Conservation (phyloP, 2,329 filamentous ascomycete genomes). For the Pezicula radicicola region DNA sequence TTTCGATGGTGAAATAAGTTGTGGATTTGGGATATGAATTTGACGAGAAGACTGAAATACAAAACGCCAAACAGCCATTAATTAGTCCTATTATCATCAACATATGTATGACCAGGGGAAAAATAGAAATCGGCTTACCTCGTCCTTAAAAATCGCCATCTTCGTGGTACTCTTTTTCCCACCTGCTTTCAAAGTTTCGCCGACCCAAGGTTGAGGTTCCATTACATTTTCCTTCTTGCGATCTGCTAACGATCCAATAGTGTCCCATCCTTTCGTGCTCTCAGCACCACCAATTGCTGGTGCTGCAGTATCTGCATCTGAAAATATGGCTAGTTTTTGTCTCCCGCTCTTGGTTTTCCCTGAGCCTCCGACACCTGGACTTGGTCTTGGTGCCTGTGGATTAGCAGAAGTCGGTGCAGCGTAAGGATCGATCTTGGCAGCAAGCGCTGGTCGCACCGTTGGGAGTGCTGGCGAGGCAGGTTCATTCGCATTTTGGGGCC, state of each 20-base stretch:
- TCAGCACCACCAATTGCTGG: slow-evolving; percentile 51
- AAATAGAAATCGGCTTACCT: slow-evolving; percentile 64
- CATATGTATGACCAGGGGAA: slow-evolving; percentile 48
- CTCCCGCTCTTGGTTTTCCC: slow-evolving; percentile 63
- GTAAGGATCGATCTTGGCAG: slow-evolving; percentile 84
- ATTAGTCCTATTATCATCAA: slow-evolving; percentile 99
- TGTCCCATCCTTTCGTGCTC: slow-evolving; percentile 80
- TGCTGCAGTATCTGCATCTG: slow-evolving; percentile 64
- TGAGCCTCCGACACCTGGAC: slow-evolving; percentile 41
- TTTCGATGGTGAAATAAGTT: slow-evolving; percentile 65
- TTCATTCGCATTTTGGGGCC: slow-evolving; percentile 57
- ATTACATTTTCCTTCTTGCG: slow-evolving; percentile 91
- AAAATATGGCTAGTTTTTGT: slow-evolving; percentile 88
- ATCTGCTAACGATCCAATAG: slow-evolving; percentile 79
- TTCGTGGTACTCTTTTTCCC: slow-evolving; percentile 80
- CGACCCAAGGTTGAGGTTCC: slow-evolving; percentile 85
- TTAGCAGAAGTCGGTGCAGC: slow-evolving; percentile 52
- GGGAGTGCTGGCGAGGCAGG: slow-evolving; percentile 87
- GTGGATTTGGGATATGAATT: slow-evolving; percentile 52
- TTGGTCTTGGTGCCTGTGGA: slow-evolving; percentile 61
- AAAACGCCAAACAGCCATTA: slow-evolving; percentile 48
- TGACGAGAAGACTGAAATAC: slow-evolving; percentile 58
- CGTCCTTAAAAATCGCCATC: slow-evolving; percentile 91
- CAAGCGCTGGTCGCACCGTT: slow-evolving; percentile 76
- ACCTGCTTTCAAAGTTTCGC: slow-evolving; percentile 84